A percentile compares a stretch with the other conserved stretches of the same genome.
Conservation (phyloP, 495 filamentous ascomycete genomes). For the Aspergillus sclerotioniger region DNA sequence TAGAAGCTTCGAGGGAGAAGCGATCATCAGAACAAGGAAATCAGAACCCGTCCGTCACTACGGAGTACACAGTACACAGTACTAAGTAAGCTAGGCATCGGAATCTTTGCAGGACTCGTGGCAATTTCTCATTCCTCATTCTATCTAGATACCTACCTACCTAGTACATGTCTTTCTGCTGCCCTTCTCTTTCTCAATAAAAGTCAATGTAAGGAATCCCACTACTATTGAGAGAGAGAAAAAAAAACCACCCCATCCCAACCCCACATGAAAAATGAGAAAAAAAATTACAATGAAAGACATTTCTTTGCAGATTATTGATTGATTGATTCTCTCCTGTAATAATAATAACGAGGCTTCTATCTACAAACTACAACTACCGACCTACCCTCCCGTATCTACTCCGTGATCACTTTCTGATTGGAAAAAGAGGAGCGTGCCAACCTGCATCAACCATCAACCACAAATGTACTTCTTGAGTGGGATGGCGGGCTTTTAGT, state of each 20-base stretch:
- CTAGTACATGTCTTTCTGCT: conserved; percentile 4
- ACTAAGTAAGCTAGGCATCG: too few relatives aligned
- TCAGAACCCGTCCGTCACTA: too few relatives aligned
- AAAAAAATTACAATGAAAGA: too few relatives aligned
- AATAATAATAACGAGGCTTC: too few relatives aligned
- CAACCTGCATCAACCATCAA: neutral
- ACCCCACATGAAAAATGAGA: too few relatives aligned
- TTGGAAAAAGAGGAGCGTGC: too few relatives aligned
- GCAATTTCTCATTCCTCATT: neutral
- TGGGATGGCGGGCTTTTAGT: conserved; percentile 9
- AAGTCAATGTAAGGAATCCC: conserved; percentile 5
- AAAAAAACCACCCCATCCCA: too few relatives aligned
- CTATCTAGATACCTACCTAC: too few relatives aligned
- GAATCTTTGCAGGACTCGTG: neutral
- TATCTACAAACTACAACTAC: too few relatives aligned
- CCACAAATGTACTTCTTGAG: neutral
- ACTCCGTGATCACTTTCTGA: neutral
- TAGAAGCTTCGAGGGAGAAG: neutral
- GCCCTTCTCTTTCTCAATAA: neutral
- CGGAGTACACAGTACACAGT: too few relatives aligned
- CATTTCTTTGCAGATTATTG: too few relatives aligned
- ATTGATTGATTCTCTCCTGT: too few relatives aligned
- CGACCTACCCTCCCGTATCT: neutral
- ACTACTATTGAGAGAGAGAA: neutral
- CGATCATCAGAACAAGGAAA: neutral